Base-by-base conservation (phyloP, 805 yeast genomes). In the Candida fluviatilis region DNA sequence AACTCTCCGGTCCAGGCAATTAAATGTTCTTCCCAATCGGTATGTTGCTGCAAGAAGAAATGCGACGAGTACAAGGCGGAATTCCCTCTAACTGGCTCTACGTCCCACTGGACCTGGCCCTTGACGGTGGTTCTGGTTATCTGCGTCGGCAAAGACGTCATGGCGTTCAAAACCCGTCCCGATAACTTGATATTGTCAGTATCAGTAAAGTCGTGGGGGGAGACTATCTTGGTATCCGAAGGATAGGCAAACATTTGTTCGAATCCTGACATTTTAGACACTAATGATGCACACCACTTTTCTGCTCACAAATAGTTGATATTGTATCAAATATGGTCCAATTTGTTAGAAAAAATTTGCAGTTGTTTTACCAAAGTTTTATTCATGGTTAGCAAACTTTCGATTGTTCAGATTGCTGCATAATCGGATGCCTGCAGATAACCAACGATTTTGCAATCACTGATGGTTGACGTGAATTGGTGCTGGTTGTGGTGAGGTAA, bases 1-100 rank as follows among this genome's bases (percentile, higher is more conserved):
- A 93, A 69, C 59, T 89, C 98, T 33, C 99, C 99, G 0, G 97
- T 85, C 99, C 99, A 93, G 1, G 88, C 97, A 36, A 93, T 80
- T 36, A 87, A 64, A 48, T 88, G 86, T 33, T 90, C 82, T 45
- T 89, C 95, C 93, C 96, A 91, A 16, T 80, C 75, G 0, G 90
- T 75, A 33, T 79, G 77, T 40, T 75, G 75, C 36, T 68, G 71
- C 37, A 89, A 63, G 52, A 76, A 81, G 42, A 75, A 71, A 43
- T 85, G 75, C 13, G 95, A 79, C 3, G 95, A 80, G 52, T 84
- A 82, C 26, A 91, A 64, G 0, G 97, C 95, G 7, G 93, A 80
- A 51, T 86, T 85, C 2, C 98, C 98, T 6, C 93, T 71, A 10
- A 80, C 65, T 28, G 81, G 78, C 38, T 71, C 75, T 30, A 82